These are phyloP conservation scores for Micromonas pusilla DNA, from an alignment of 139 green algal species.

Conservation along the genomic window DNA sequence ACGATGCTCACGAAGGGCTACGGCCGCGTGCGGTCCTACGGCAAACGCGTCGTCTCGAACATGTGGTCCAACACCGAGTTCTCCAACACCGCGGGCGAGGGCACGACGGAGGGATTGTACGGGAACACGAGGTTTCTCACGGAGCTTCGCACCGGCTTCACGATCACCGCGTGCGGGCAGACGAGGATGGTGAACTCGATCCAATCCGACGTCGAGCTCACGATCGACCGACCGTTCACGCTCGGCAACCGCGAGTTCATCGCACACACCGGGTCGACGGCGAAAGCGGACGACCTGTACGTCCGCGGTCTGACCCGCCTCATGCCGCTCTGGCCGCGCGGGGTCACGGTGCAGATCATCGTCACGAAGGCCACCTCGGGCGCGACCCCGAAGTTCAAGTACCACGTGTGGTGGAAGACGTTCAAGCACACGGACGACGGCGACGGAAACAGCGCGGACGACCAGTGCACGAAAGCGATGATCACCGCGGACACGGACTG, in stretches of 20 bases:
- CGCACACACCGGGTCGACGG: not conserved
- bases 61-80: conserved; percentile 25
- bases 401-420: conserved; percentile 28
- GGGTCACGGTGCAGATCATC: conserved; percentile 24
- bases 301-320: conserved; percentile 27
- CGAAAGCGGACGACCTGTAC: not conserved
- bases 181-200: conserved; percentile 31
- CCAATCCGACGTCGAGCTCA: conserved; percentile 29
- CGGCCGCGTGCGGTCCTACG: conserved; percentile 20
- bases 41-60: conserved; percentile 24
- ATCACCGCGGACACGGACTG: not conserved
- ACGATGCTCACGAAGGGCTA: conserved; percentile 26
- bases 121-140: conserved; percentile 31
- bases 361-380: not conserved
- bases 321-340: conserved; percentile 26
- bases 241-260: conserved; percentile 24
- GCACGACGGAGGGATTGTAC: conserved; percentile 13
- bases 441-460: conserved; percentile 12
- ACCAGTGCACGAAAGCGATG: conserved; percentile 1
- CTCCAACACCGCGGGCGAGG: conserved; percentile 3
- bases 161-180: conserved; percentile 28
- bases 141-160: conserved; percentile 28
- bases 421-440: conserved; percentile 28
- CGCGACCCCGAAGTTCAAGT: conserved; percentile 1
- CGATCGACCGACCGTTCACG: conserved; percentile 30